Conservation (phyloP, 2,329 filamentous ascomycete species). For the Fusarium fracticaudum region DNA sequence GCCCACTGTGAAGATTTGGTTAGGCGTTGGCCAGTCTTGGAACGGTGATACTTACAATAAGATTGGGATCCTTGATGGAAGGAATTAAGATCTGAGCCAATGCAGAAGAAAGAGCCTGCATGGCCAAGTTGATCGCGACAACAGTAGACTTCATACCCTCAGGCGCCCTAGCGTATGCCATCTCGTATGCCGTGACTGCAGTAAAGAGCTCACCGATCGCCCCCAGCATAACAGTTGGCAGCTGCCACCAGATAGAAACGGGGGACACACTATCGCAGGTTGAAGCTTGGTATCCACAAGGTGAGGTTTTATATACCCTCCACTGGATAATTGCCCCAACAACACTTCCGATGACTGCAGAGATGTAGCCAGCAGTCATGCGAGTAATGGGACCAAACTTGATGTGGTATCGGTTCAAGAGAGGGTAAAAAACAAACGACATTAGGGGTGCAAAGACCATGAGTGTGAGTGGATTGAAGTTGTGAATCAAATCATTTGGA, state of each 20-base stretch:
- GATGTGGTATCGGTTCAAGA: conserved; percentile 60
- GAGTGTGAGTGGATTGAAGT: conserved; percentile 68
- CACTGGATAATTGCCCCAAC: neutral
- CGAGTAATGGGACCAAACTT: conserved; percentile 66
- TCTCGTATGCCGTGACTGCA: conserved; percentile 37
- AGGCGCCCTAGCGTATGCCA: conserved; percentile 62
- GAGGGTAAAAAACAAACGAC: conserved; percentile 61
- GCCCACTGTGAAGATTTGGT: neutral
- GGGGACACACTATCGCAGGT: neutral
- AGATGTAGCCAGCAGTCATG: conserved; percentile 65
- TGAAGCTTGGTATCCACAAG: neutral
- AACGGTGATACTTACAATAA: neutral
- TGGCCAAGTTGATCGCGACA: conserved; percentile 60
- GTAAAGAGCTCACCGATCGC: conserved; percentile 39
- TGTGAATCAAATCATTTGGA: conserved; percentile 69
- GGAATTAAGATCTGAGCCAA: conserved; percentile 51
- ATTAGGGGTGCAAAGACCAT: conserved; percentile 55
- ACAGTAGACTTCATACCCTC: conserved; percentile 62
- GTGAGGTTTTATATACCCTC: neutral
- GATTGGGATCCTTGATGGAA: conserved; percentile 48
- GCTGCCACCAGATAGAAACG: neutral
- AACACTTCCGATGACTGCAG: conserved; percentile 51
- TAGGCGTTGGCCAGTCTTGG: neutral
- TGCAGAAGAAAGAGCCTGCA: conserved; percentile 57
- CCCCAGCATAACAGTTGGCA: neutral